Evolutionary conservation across 345 rosid species (phyloP), one percentile per base, ranked within the genome.

Genomic region (Populus alba): DNA sequence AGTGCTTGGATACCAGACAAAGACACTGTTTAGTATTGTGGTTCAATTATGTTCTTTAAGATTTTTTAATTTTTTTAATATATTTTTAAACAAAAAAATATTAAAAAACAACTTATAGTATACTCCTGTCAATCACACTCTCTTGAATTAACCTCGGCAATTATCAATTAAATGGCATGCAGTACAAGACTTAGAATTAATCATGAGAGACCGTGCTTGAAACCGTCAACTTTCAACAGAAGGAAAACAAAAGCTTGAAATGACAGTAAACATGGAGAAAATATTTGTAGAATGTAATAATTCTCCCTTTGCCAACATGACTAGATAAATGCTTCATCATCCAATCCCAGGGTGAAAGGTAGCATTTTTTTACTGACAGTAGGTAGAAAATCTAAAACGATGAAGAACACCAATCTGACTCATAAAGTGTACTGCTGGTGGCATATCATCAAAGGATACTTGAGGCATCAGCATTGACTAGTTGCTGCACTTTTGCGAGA

Each of bases 401-500:
- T 57, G 63, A 57, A 8, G 63, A 57, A n/a, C 63, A 3, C 1
- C 23, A n/a, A 57, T 23, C 65, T 10, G 29, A n/a, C 29, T 59
- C 65, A 23, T 59, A n/a, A 23, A 59, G 65, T 59, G 65, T 0
- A 23, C 1, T 25, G 65, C 29, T 10, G 1, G 63, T 9, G 63
- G 63, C 16, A 23, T 12, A 23, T 23, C 65, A 59, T 38, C 49
- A 5, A 6, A 38, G 49, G 47, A 33, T 41, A 16, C 35, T 45
- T 2, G 43, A 66, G 47, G 66, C 37, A 8, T n/a, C 17, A 75
- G 16, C 63, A n/a, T 76, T 68, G 79, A 68, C 73, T 55, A 51
- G 67, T 16, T 5, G 38, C n/a, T 37, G 79, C 57, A 25, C 27
- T 51, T 49, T 75, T 25, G 39, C 27, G 66, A 51, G 73, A 76